Evolutionary conservation across 805 yeast species (phyloP).

Genomic region (Candida corydali): DNA sequence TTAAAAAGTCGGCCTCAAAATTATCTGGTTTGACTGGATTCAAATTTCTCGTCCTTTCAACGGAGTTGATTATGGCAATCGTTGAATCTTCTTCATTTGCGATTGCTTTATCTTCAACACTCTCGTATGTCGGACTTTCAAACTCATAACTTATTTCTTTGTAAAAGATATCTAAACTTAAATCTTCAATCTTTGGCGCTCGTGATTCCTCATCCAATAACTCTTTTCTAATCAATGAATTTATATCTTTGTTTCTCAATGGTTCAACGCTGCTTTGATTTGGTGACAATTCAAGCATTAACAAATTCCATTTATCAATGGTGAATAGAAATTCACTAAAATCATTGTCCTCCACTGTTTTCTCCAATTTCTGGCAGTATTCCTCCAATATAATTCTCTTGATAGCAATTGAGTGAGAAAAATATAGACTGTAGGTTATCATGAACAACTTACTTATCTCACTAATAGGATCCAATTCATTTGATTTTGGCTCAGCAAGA

Average conservation of each 20-base stretch:
- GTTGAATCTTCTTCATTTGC: neutral
- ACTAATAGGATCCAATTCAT: conserved; percentile 57
- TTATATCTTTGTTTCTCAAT: conserved; percentile 17
- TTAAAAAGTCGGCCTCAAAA: conserved; percentile 18
- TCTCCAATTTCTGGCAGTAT: conserved; percentile 29
- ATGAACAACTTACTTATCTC: conserved; percentile 52
- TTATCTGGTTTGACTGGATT: conserved; percentile 16
- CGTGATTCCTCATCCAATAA: conserved; percentile 10
- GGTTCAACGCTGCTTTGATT: conserved; percentile 12
- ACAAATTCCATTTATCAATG: conserved; percentile 38
- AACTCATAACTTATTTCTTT: conserved; percentile 14
- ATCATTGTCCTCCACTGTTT: conserved; percentile 27
- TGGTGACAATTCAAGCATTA: conserved; percentile 38
- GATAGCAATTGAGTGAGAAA: conserved; percentile 31
- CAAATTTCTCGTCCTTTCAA: conserved; percentile 7
- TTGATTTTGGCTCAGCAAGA: conserved; percentile 48
- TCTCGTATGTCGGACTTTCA: conserved; percentile 10
- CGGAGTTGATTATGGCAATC: neutral
- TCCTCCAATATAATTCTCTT: conserved; percentile 28
- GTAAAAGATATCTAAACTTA: conserved; percentile 17
- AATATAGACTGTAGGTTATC: conserved; percentile 37
- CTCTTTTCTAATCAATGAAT: conserved; percentile 19
- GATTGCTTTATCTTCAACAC: neutral
- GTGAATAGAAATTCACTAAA: conserved; percentile 32
- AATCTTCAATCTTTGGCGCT: conserved; percentile 15